phyloP scores from a whole-genome alignment of 371 early-diverging fungal species.

The Mucor indicus region DNA sequence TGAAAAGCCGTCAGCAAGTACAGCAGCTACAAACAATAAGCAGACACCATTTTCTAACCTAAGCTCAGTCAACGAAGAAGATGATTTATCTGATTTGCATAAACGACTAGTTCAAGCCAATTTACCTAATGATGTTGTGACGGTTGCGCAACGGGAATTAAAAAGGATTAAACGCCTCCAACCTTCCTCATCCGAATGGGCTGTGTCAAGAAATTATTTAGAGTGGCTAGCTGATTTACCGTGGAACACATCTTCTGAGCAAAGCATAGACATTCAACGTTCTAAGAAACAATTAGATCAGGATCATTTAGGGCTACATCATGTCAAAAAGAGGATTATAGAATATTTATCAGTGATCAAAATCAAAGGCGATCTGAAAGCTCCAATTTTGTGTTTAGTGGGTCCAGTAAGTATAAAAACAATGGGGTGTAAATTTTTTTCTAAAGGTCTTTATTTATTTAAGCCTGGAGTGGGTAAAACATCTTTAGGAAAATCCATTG shows the following conservation, averaged over 20 bases:
- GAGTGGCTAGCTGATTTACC: slow-evolving; percentile 78
- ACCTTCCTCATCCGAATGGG: slow-evolving; percentile 73
- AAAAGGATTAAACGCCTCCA: slow-evolving; percentile 70
- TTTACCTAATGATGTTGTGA: slow-evolving; percentile 65
- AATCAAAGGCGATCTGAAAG: slow-evolving; percentile 67
- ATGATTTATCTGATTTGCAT: slow-evolving; percentile 60
- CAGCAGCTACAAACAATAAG: too few species aligned
- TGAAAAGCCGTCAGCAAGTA: too few species aligned
- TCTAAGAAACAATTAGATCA: slow-evolving; percentile 69
- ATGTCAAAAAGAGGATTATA: slow-evolving; percentile 77
- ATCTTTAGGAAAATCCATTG: slow-evolving; percentile 75
- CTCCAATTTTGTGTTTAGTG: slow-evolving; percentile 79
- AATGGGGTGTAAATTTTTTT: not conserved
- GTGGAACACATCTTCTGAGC: slow-evolving; percentile 48
- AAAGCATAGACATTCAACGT: slow-evolving; percentile 56
- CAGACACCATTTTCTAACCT: too few species aligned
- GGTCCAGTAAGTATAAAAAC: slow-evolving; percentile 50
- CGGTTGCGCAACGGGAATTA: slow-evolving; percentile 66
- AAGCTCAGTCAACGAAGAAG: slow-evolving; percentile 45
- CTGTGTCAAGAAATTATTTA: slow-evolving; percentile 71
- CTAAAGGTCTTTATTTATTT: not conserved
- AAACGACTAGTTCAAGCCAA: slow-evolving; percentile 53
- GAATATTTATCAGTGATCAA: slow-evolving; percentile 81
- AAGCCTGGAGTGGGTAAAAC: slow-evolving; percentile 84
- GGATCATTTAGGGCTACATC: slow-evolving; percentile 81